Base-by-base conservation (phyloP, 2,329 filamentous ascomycete species). In the Botryotinia calthae region DNA sequence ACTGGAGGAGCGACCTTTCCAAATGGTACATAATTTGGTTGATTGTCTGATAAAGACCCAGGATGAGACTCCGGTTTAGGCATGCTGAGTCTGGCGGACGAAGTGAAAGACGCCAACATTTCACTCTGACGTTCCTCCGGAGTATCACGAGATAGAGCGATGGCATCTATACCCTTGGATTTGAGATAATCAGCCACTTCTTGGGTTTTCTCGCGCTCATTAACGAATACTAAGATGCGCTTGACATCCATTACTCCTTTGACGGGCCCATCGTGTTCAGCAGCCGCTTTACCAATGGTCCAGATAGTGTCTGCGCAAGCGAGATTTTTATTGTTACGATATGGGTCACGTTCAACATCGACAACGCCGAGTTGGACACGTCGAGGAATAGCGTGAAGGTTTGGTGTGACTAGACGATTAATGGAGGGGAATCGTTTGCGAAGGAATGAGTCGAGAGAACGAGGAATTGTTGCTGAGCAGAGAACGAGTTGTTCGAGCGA, bases 261-360 rank as follows among this genome's bases (percentile, higher is more conserved):
- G 42, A 84, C 83, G 40, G 83, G 80, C 7, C 87, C 87, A 72
- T 91, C 88, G 75, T 91, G 85, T 40, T 84, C 84, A 12, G 86
- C 84, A 2, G 88, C 87, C 61, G 95, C 91, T 81, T 93, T 94
- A 73, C 94, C 94, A 74, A 99, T 95, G 48, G 93, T 91, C 90
- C 95, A 98, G 80, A 99, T 95, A 20, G 92, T 93, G 80, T 99
- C 95, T 5, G 96, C 96, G 81, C 95, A 98, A 18, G 96, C 97
- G 8, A 99, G 88, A 78, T 91, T 88, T 82, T 97, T 96, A 85
- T 97, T 98, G 79, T 96, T 94, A 75, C 90, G 90, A 84, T 98
- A 99, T 0, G 95, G 95, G n/a, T 97, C 91, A 77, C 92, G 93
- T 76, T 95, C 91, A 22, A 97, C 92, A 79, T 99, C 95, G 42